phyloP scores from a whole-genome alignment of 257 asterid genomes.

The Solanum appendiculatum region DNA sequence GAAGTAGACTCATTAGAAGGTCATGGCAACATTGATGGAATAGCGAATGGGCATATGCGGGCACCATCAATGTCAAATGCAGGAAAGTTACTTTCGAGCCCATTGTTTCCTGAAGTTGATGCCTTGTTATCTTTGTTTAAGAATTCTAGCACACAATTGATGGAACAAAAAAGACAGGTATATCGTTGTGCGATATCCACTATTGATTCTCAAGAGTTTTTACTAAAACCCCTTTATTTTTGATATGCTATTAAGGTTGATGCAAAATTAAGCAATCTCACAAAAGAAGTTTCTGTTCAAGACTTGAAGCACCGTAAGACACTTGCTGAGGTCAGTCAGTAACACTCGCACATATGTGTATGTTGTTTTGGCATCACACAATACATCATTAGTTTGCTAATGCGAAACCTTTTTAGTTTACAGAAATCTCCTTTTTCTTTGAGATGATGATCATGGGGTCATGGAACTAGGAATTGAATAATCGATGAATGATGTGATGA shows the following conservation, averaged over 20 bases:
- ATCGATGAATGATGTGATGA: background rate
- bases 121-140: slow-evolving; percentile 73
- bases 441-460: background rate
- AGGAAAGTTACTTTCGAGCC: slow-evolving; percentile 43
- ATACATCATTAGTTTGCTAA: background rate
- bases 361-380: background rate
- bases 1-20: slow-evolving; percentile 61
- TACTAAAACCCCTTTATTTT: background rate
- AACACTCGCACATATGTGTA: background rate
- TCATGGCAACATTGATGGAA: slow-evolving; percentile 38
- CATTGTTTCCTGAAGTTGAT: slow-evolving; percentile 92
- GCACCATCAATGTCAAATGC: slow-evolving; percentile 39
- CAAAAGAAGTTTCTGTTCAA: slow-evolving; percentile 78
- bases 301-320: slow-evolving; percentile 92
- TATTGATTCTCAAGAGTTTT: background rate
- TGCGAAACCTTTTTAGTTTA: no score
- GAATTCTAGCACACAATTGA: slow-evolving; percentile 71
- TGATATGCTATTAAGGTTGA: slow-evolving; percentile 52
- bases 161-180: slow-evolving; percentile 86
- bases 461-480: background rate
- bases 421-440: no score
- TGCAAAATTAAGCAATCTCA: slow-evolving; percentile 70
- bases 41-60: slow-evolving; percentile 68
- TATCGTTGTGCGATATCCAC: background rate
- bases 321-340: slow-evolving; percentile 72